Evolutionary conservation across 1,139 yeast genomes (phyloP).

Genomic region (Taphrina betulina): DNA sequence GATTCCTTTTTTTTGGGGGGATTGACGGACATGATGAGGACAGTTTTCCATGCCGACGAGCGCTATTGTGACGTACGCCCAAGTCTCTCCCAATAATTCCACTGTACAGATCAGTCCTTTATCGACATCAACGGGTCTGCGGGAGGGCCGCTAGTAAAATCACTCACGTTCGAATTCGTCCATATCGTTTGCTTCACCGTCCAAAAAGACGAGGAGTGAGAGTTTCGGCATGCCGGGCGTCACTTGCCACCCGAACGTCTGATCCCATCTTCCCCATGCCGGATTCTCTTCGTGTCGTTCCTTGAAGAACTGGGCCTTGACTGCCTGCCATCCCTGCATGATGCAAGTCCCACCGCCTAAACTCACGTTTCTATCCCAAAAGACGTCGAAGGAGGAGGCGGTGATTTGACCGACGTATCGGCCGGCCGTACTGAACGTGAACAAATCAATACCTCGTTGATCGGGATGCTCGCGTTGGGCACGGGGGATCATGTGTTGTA

Average conservation of each 20-base stretch:
- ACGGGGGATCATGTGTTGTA: constrained; percentile 12
- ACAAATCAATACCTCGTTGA: constrained; percentile 2
- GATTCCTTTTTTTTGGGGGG: too few species aligned
- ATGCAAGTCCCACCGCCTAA: constrained; percentile 11
- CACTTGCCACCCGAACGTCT: constrained; percentile 7
- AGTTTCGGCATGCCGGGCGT: constrained; percentile 11
- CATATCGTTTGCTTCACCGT: constrained; percentile 12
- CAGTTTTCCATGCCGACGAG: constrained; percentile 10
- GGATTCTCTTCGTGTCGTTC: constrained; percentile 12
- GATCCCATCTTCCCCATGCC: constrained; percentile 4
- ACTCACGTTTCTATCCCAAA: background rate
- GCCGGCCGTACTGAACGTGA: constrained; percentile 4
- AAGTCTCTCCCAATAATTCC: constrained; percentile 11
- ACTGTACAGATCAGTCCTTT: too few species aligned
- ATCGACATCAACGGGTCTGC: too few species aligned
- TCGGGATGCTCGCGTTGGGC: constrained; percentile 10
- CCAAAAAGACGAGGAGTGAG: constrained; percentile 5
- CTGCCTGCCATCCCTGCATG: constrained; percentile 16
- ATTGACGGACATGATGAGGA: background rate
- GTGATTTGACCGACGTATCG: constrained; percentile 6
- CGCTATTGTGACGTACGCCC: constrained; percentile 19
- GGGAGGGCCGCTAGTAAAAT: too few species aligned
- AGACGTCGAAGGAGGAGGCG: background rate
- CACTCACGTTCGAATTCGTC: constrained; percentile 19
- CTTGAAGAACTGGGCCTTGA: constrained; percentile 9